Evolutionary conservation across 1,139 yeast species (phyloP).

Genomic region (Kurtzmaniella quercitrusa): DNA sequence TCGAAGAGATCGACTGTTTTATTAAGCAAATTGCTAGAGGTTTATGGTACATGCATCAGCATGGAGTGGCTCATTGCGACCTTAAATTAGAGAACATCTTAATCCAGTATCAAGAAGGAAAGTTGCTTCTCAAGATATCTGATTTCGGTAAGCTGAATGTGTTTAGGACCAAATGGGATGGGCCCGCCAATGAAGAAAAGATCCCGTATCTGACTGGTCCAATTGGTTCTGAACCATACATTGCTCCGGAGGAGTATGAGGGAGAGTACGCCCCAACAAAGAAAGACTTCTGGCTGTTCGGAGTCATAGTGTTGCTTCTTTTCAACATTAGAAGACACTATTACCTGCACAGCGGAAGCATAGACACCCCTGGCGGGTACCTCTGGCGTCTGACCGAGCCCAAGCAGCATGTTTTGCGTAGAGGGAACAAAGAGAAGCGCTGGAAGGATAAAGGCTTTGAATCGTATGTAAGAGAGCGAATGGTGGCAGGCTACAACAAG

Average conservation of each 20-base stretch:
- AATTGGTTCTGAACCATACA: conserved; percentile 73
- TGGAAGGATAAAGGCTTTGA: conserved; percentile 29
- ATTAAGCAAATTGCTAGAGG: conserved; percentile 66
- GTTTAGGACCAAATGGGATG: conserved; percentile 64
- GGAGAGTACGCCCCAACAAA: conserved; percentile 53
- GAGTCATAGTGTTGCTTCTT: conserved; percentile 40
- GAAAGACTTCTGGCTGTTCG: conserved; percentile 71
- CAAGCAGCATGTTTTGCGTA: conserved; percentile 10
- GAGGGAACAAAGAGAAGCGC: conserved; percentile 11
- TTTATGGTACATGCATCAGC: conserved; percentile 61
- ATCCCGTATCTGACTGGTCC: conserved; percentile 54
- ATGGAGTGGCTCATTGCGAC: conserved; percentile 77
- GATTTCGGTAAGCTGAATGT: conserved; percentile 80
- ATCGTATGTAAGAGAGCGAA: conserved; percentile 21
- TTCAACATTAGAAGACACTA: conserved; percentile 28
- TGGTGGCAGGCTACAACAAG: conserved; percentile 28
- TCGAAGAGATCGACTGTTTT: conserved; percentile 65
- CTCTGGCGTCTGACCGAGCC: conserved; percentile 30
- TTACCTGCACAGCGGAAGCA: conserved; percentile 11
- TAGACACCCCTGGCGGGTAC: conserved; percentile 15
- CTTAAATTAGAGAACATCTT: conserved; percentile 63
- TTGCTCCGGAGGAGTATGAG: conserved; percentile 65
- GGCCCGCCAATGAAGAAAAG: conserved; percentile 31
- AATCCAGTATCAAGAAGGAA: conserved; percentile 31
- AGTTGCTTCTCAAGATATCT: conserved; percentile 51